Evolutionary conservation across 106 monocot species (phyloP).

Genomic region (Posidonia australis): DNA sequence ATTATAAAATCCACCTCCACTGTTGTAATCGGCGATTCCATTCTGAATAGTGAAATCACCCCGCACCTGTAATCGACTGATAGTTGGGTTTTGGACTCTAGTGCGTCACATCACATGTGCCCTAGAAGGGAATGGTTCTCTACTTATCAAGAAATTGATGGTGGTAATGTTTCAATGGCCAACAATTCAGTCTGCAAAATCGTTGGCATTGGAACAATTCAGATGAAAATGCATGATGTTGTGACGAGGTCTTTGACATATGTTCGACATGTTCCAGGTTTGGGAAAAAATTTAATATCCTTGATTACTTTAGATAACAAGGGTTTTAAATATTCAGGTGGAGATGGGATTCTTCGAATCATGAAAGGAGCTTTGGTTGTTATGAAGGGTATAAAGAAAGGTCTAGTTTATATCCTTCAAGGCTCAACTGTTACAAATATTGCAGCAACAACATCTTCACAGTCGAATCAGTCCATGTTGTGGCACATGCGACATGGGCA

Average conservation of each 20-base stretch:
- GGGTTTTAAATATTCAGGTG: background rate
- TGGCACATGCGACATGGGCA: background rate
- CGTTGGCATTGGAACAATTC: background rate
- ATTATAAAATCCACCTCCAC: no score
- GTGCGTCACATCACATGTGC: conserved; percentile 8
- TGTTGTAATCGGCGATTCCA: no score
- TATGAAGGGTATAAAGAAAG: conserved; percentile 1
- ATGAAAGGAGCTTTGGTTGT: background rate
- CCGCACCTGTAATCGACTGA: background rate
- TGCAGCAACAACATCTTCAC: background rate
- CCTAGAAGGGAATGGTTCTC: conserved; percentile 5
- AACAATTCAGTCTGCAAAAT: conserved; percentile 3
- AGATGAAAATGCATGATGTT: conserved; percentile 13
- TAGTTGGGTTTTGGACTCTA: conserved; percentile 2
- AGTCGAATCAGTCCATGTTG: background rate
- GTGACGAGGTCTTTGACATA: background rate
- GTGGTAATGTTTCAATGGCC: conserved; percentile 1
- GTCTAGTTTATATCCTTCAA: background rate
- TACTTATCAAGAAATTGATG: background rate
- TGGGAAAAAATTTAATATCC: conserved; percentile 8
- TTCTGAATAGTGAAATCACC: no score
- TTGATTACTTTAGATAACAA: background rate
- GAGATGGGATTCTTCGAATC: conserved; percentile 2
- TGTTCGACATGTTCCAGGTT: conserved; percentile 1
- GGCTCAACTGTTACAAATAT: background rate